phyloP scores from a whole-genome alignment of 1,284 basidiomycete species.

The Trametes versicolor region DNA sequence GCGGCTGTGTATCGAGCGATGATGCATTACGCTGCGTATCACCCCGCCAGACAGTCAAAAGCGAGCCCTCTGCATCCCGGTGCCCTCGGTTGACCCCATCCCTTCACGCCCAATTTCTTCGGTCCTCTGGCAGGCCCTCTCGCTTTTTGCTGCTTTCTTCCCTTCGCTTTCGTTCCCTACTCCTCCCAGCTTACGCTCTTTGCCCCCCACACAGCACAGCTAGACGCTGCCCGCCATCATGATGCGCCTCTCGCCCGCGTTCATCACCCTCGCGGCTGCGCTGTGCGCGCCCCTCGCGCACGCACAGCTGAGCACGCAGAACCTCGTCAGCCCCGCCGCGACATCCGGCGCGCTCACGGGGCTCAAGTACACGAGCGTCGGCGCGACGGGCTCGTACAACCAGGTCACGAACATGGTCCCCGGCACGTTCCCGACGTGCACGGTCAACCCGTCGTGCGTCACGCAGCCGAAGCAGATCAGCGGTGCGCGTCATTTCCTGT shows the following conservation, averaged over 20 bases:
- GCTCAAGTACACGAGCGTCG: constrained; percentile 43
- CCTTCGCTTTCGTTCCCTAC: neutral
- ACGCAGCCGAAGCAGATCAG: constrained; percentile 35
- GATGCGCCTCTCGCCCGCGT: constrained; percentile 23
- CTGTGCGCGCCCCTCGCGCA: constrained; percentile 3
- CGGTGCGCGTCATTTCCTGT: constrained; percentile 30
- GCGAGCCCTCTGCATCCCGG: neutral
- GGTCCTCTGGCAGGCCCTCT: constrained; percentile 18
- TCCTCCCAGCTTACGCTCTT: neutral
- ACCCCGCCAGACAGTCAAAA: constrained; percentile 10
- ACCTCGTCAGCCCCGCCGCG: constrained; percentile 35
- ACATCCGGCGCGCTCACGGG: constrained; percentile 39
- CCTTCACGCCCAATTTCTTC: neutral
- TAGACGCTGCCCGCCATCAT: neutral
- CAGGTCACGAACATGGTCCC: constrained; percentile 42
- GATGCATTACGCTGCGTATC: constrained; percentile 23
- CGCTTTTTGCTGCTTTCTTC: neutral
- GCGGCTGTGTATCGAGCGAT: constrained; percentile 20
- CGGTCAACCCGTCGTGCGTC: constrained; percentile 38
- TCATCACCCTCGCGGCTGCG: constrained; percentile 19
- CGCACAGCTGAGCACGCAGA: constrained; percentile 18
- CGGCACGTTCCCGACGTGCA: constrained; percentile 40
- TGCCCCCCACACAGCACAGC: neutral
- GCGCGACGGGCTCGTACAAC: constrained; percentile 40
- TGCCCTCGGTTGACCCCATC: constrained; percentile 11